These are phyloP conservation scores for Mortierella sp. DNA, from an alignment of 371 early-diverging fungal genomes.

Conservation along the genomic window DNA sequence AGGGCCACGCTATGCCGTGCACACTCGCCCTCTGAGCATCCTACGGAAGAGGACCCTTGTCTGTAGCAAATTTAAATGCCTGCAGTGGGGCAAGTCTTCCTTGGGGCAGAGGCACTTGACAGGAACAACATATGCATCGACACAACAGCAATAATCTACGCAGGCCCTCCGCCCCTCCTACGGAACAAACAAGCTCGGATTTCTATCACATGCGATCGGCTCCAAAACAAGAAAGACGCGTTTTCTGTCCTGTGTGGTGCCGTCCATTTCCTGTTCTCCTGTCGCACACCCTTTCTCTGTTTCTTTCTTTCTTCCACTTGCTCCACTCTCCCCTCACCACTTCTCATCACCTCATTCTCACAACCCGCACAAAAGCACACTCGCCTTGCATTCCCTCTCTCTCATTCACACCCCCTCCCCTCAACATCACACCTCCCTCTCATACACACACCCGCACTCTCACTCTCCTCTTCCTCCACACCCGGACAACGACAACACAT, in stretches of 20 bases:
- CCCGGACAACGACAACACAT: neutral
- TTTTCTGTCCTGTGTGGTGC: neutral
- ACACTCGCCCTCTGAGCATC: conserved; percentile 1
- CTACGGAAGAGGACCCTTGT: neutral
- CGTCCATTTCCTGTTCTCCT: neutral
- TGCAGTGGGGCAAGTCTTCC: neutral
- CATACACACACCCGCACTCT: neutral
- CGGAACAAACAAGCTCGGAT: no score
- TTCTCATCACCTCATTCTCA: no score
- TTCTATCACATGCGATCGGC: neutral
- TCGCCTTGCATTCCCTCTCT: neutral
- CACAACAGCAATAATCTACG: no score
- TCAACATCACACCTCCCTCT: neutral
- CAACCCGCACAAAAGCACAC: neutral
- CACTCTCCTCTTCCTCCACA: neutral
- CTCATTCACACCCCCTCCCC: neutral
- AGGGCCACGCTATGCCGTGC: neutral
- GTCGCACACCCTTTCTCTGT: neutral
- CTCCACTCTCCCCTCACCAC: neutral
- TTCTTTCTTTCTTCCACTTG: neutral
- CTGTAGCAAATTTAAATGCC: neutral
- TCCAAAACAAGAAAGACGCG: neutral
- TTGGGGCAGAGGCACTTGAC: no score
- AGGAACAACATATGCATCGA: no score
- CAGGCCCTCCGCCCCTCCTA: no score